These are phyloP conservation scores for Amorphotheca resinae DNA, from an alignment of 495 filamentous ascomycete species.

Conservation along the genomic window DNA sequence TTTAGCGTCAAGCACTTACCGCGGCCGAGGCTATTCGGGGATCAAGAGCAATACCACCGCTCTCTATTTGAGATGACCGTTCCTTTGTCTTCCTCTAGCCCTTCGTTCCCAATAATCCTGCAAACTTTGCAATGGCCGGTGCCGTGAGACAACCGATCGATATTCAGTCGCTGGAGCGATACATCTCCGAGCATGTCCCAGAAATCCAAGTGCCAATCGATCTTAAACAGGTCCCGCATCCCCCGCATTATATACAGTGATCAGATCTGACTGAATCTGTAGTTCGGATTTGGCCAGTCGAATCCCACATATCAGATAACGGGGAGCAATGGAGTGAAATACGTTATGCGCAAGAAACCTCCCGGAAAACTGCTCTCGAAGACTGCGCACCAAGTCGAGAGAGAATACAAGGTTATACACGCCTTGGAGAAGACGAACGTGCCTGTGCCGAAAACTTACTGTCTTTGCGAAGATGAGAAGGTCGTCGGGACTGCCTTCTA, in stretches of 20 bases:
- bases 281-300: constrained; percentile 96
- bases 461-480: constrained; percentile 66
- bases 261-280: background rate
- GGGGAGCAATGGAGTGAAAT: constrained; percentile 49
- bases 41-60: no score
- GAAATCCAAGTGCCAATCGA: constrained; percentile 69
- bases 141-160: constrained; percentile 81
- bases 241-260: background rate
- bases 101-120: background rate
- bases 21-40: constrained; percentile 10
- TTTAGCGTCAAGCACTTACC: no score
- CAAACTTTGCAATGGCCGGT: constrained; percentile 58
- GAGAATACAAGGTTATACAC: constrained; percentile 83
- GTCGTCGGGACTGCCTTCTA: constrained; percentile 90
- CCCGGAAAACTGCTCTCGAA: constrained; percentile 83
- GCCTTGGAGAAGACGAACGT: constrained; percentile 70
- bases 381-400: constrained; percentile 90
- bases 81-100: background rate
- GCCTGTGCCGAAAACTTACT: constrained; percentile 73
- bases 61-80: constrained; percentile 1
- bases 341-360: constrained; percentile 91
- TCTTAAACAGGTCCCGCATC: constrained; percentile 62
- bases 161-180: constrained; percentile 59
- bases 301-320: constrained; percentile 93
- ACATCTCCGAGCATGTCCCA: constrained; percentile 62